Evolutionary conservation across 2,329 filamentous ascomycete genomes (phyloP).

Genomic region (Magnaporthales sp.): DNA sequence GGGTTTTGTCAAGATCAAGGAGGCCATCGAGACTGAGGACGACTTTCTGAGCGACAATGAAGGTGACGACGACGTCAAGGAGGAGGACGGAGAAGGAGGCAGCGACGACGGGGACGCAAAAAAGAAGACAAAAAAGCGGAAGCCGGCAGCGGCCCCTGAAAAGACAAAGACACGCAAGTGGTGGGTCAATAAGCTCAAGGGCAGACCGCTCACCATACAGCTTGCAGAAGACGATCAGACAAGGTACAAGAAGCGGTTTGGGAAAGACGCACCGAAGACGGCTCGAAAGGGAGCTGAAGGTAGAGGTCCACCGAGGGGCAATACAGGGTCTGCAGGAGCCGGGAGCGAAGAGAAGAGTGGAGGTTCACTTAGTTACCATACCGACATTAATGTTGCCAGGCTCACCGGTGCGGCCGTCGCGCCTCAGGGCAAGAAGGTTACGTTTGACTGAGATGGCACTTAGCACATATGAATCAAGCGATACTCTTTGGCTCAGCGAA

Average conservation of each 20-base stretch:
- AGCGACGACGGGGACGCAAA: conserved; percentile 12
- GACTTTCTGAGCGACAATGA: conserved; percentile 45
- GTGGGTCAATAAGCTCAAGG: conserved; percentile 79
- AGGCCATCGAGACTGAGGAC: conserved; percentile 53
- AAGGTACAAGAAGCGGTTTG: conserved; percentile 89
- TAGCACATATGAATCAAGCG: not conserved
- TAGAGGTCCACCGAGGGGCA: conserved; percentile 8
- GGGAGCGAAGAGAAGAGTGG: conserved; percentile 20
- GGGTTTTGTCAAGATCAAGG: conserved; percentile 68
- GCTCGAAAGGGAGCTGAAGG: conserved; percentile 10
- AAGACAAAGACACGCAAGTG: conserved; percentile 55
- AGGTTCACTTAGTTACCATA: conserved; percentile 27
- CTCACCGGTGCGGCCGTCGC: conserved; percentile 74
- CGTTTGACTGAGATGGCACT: conserved; percentile 53
- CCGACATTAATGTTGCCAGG: conserved; percentile 45
- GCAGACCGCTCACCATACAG: conserved; percentile 77
- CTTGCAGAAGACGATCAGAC: conserved; percentile 86
- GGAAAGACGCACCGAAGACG: conserved; percentile 54
- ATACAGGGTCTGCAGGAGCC: conserved; percentile 18
- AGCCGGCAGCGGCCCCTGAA: conserved; percentile 7
- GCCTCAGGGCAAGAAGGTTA: conserved; percentile 70
- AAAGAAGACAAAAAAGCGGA: conserved; percentile 26
- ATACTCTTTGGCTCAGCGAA: not conserved
- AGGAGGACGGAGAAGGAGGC: conserved; percentile 21
- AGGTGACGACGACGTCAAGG: conserved; percentile 28